A percentile compares a stretch with the other conserved stretches of the same genome.
Evolutionary conservation across 2,329 filamentous ascomycete species (phyloP).

Genomic region (Phoma sp.): DNA sequence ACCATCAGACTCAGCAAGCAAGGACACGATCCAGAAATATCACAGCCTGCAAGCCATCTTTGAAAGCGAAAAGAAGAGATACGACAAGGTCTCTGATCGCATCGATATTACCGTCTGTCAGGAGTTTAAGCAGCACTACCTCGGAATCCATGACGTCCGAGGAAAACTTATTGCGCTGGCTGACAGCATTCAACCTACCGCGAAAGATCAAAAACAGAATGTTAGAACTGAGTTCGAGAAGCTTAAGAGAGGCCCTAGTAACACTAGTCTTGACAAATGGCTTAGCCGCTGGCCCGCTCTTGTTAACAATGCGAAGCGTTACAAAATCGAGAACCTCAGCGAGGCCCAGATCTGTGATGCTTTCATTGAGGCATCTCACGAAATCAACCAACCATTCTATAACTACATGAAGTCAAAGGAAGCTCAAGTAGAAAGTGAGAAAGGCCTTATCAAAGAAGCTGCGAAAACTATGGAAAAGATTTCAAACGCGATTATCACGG

Average conservation of each 20-base stretch:
- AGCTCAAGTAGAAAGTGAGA: not conserved
- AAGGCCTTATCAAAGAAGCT: not conserved
- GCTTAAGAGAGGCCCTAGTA: not conserved
- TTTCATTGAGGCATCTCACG: not conserved
- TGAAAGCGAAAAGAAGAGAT: slow-evolving; percentile 4
- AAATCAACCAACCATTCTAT: not conserved
- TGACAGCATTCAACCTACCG: not conserved
- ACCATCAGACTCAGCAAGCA: slow-evolving; percentile 16
- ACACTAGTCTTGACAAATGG: not conserved
- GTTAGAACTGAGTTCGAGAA: not conserved
- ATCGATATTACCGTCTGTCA: slow-evolving; percentile 1
- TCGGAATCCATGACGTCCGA: not conserved
- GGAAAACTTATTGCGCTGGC: not conserved
- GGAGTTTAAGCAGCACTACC: not conserved
- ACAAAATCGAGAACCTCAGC: not conserved
- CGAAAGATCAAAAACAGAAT: not conserved
- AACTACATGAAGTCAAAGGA: not conserved
- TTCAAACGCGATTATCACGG: not conserved
- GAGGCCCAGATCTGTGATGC: not conserved
- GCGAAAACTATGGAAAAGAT: no score
- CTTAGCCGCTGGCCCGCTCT: not conserved
- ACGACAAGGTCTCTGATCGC: slow-evolving; percentile 7
- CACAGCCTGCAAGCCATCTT: slow-evolving; percentile 11
- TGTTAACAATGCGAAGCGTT: not conserved
- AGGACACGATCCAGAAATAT: slow-evolving; percentile 18